Evolutionary conservation across 1,139 yeast genomes (phyloP), one percentile per base, ranked within the genome.

Genomic region (Candida sp.): DNA sequence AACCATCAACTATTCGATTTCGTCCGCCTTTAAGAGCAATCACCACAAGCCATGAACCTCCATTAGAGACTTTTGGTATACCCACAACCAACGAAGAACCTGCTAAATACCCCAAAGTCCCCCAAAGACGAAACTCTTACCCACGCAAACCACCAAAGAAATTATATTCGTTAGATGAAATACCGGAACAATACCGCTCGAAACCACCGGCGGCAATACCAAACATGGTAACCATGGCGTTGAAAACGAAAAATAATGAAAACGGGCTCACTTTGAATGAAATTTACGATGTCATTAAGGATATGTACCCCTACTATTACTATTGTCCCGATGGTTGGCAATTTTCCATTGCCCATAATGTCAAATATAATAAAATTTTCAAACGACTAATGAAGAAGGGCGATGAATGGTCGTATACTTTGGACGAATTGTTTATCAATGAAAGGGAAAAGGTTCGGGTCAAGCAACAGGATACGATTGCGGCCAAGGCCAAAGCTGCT

Each of bases 281-380:
- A 52, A 88, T 93, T 38, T 85, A 88, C 60, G 87, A 86, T 44
- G 88, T 90, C 1, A 88, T 93, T 42, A 87, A 87, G 58, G 96
- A 88, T 35, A 66, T 86, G 8, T 91, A 87, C 61, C 99, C 98
- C 1, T 93, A 87, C 64, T 93, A 88, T 64, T 80, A 84, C 57
- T 93, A 88, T 64, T 90, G 97, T 57, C 90, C 95, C 1, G 96
- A 90, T 61, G 98, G 98, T 2, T 93, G 99, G 99, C 99, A 93
- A 66, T 84, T 88, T 57, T 81, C 95, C 1, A 95, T 93, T 12
- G 78, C 95, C 39, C 99, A 93, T 65, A 90, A 89, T 55, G 73
- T 93, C 36, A 85, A 91, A 22, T 73, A 89, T 52, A 90, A 90
- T 64, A 89, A 89, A 64, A 82, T 91, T 6, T 93, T 93, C 67